These are phyloP conservation scores for Bisporella sp. DNA, from an alignment of 2,329 filamentous ascomycete species.

Conservation along the genomic window DNA sequence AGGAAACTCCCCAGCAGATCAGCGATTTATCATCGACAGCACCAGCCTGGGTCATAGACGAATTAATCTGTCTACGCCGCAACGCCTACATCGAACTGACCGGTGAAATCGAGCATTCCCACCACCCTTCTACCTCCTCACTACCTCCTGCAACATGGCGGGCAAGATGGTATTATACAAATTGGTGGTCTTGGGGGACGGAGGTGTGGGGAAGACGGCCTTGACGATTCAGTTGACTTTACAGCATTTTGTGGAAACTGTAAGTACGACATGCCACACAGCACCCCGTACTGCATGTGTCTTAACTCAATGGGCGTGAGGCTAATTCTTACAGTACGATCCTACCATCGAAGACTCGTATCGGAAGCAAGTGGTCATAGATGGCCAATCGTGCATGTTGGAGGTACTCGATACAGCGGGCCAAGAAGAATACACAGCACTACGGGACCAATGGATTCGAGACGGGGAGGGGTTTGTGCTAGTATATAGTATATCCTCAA, in stretches of 20 bases:
- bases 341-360: conserved; percentile 86
- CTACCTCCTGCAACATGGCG: conserved; percentile 25
- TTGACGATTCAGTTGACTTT: conserved; percentile 94
- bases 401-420: conserved; percentile 96
- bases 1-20: conserved; percentile 16
- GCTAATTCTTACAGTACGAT: conserved; percentile 53
- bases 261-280: conserved; percentile 33
- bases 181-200: conserved; percentile 89
- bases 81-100: conserved; percentile 7
- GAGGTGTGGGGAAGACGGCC: conserved; percentile 90
- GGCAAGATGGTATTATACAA: conserved; percentile 95
- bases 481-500: conserved; percentile 97
- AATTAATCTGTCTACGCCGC: conserved; percentile 6
- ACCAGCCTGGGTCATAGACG: conserved; percentile 8
- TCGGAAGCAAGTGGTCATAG: conserved; percentile 86
- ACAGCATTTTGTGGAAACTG: conserved; percentile 96
- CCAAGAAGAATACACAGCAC: conserved; percentile 95
- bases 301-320: background rate
- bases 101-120: conserved; percentile 1
- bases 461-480: conserved; percentile 96
- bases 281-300: background rate
- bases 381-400: conserved; percentile 92
- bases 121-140: conserved; percentile 8
- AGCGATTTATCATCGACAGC: conserved; percentile 9
- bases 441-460: conserved; percentile 96